phyloP scores from a whole-genome alignment of 2,329 filamentous ascomycete species.

The Stachybotrys chartarum region DNA sequence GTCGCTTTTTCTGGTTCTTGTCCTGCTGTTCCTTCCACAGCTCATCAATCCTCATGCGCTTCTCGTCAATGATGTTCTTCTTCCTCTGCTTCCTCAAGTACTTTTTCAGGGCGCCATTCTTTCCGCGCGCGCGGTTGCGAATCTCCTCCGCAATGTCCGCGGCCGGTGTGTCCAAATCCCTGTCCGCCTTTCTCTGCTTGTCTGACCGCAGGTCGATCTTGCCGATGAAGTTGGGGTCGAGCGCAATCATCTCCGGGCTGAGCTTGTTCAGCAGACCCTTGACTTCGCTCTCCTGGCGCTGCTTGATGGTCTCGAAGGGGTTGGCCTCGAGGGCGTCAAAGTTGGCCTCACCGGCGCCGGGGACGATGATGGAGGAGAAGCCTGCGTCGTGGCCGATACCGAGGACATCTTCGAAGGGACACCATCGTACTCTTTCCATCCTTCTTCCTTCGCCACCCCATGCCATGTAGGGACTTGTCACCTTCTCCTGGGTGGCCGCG shows the following conservation, averaged over 20 bases:
- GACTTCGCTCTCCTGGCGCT: constrained; percentile 89
- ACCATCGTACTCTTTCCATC: constrained; percentile 81
- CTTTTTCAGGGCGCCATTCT: constrained; percentile 82
- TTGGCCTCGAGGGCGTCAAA: constrained; percentile 91
- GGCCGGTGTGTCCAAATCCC: constrained; percentile 67
- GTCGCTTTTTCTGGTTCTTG: constrained; percentile 53
- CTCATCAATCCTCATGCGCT: constrained; percentile 78
- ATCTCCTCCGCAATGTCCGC: constrained; percentile 52
- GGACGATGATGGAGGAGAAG: constrained; percentile 84
- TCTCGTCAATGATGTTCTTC: constrained; percentile 94
- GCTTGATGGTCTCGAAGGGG: constrained; percentile 88
- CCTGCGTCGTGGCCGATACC: constrained; percentile 79
- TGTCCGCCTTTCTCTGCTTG: constrained; percentile 68
- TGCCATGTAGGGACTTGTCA: constrained; percentile 83
- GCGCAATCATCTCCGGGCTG: constrained; percentile 91
- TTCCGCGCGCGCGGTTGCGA: constrained; percentile 74
- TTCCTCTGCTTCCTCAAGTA: constrained; percentile 87
- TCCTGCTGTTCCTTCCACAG: constrained; percentile 67
- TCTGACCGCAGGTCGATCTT: constrained; percentile 77
- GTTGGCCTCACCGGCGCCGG: constrained; percentile 94
- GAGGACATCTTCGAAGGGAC: constrained; percentile 88
- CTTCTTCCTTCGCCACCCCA: constrained; percentile 83
- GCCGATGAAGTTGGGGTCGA: constrained; percentile 89
- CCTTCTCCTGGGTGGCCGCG: constrained; percentile 63
- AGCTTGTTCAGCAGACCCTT: constrained; percentile 88